phyloP scores from a whole-genome alignment of 129 eudicot species.

The Artemisia argyi region DNA sequence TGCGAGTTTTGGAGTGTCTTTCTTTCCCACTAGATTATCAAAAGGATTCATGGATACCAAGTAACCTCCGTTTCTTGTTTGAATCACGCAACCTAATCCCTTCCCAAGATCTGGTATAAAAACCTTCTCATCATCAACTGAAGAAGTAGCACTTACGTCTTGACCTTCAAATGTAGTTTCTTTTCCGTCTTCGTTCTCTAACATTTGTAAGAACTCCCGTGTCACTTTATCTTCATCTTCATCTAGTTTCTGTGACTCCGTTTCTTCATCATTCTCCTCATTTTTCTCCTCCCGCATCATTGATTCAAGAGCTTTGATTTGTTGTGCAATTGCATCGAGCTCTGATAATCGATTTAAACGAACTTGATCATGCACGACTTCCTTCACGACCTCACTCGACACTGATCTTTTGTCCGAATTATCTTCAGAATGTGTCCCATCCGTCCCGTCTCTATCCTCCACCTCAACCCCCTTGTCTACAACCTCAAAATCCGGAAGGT shows the following conservation, averaged over 20 bases:
- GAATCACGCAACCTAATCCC: constrained; percentile 88
- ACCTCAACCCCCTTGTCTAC: constrained; percentile 94
- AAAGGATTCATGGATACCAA: constrained; percentile 80
- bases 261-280: constrained; percentile 47
- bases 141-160: constrained; percentile 16
- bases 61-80: constrained; percentile 87
- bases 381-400: constrained; percentile 89
- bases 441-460: constrained; percentile 43
- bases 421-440: constrained; percentile 54
- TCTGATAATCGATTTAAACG: constrained; percentile 59
- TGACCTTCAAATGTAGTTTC: constrained; percentile 24
- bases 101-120: constrained; percentile 84
- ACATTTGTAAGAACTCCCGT: constrained; percentile 77
- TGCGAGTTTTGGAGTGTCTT: constrained; percentile 87
- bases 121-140: constrained; percentile 41
- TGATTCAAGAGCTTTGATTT: constrained; percentile 92
- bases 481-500: constrained; percentile 81
- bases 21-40: constrained; percentile 48
- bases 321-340: constrained; percentile 87
- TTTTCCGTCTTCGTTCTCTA: constrained; percentile 50
- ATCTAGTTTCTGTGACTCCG: constrained; percentile 63
- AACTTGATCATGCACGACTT: constrained; percentile 78
- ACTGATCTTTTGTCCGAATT: constrained; percentile 58
- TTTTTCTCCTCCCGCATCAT: constrained; percentile 62
- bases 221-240: constrained; percentile 91